phyloP scores from a whole-genome alignment of 805 yeast genomes.

The Isabelozyma heimii region DNA sequence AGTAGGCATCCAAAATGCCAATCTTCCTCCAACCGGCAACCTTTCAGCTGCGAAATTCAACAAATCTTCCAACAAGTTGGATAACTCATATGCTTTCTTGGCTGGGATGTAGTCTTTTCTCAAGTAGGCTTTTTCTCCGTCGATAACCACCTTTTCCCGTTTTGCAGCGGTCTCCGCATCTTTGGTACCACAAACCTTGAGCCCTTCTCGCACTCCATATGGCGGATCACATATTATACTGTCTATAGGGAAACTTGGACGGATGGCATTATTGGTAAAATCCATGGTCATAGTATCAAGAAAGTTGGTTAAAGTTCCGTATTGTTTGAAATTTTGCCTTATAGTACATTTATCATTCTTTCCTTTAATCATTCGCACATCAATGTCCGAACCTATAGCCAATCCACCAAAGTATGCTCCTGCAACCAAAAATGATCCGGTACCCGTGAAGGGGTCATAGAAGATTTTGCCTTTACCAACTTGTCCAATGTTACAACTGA shows the following conservation, averaged over 20 bases:
- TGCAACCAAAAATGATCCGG: conserved; percentile 90
- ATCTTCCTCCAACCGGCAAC: conserved; percentile 71
- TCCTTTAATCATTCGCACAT: conserved; percentile 75
- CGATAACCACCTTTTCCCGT: conserved; percentile 68
- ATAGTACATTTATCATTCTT: conserved; percentile 53
- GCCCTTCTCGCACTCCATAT: conserved; percentile 94
- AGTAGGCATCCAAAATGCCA: conserved; percentile 97
- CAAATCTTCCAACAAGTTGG: conserved; percentile 73
- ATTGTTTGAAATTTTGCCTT: conserved; percentile 69
- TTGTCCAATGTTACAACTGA: conserved; percentile 84
- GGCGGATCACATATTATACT: conserved; percentile 95
- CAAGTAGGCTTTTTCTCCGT: conserved; percentile 74
- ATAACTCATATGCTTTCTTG: conserved; percentile 84
- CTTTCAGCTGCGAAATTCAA: conserved; percentile 69
- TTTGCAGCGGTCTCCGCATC: conserved; percentile 66
- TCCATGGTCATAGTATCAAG: conserved; percentile 88
- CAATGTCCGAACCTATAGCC: conserved; percentile 87
- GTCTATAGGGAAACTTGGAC: conserved; percentile 63
- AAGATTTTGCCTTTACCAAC: conserved; percentile 61
- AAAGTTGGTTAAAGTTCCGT: conserved; percentile 53
- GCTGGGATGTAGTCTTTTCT: conserved; percentile 87
- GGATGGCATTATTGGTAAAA: conserved; percentile 84
- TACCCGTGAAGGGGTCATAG: conserved; percentile 96
- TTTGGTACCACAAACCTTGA: conserved; percentile 86
- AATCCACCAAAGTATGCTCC: conserved; percentile 82